Evolutionary conservation across 1,284 basidiomycete genomes (phyloP).

Genomic region (Apiotrichum laibachii): DNA sequence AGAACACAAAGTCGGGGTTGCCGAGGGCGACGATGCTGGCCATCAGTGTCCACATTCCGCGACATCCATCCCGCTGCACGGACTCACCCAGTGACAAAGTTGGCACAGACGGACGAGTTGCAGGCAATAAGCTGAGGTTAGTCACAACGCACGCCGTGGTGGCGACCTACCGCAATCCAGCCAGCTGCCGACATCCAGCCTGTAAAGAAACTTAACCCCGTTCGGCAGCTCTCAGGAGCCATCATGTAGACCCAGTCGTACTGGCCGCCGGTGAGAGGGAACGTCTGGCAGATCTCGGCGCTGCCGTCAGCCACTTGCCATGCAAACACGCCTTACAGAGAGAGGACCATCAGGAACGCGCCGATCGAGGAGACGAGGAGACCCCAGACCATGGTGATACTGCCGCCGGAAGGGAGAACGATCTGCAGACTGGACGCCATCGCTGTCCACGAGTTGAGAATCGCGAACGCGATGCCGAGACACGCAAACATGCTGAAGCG

Average conservation of each 20-base stretch:
- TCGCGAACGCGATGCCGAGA: constrained; percentile 22
- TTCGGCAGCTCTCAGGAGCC: constrained; percentile 24
- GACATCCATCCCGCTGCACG: constrained; percentile 17
- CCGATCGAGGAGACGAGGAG: constrained; percentile 36
- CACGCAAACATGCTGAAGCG: constrained; percentile 13
- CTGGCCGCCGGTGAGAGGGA: constrained; percentile 38
- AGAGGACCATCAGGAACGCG: constrained; percentile 30
- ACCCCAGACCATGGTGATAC: constrained; percentile 45
- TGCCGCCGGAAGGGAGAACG: constrained; percentile 41
- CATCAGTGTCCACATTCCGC: neutral
- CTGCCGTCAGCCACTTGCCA: neutral
- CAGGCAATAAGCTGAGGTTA: constrained; percentile 24
- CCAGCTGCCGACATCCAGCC: constrained; percentile 19
- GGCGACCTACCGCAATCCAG: constrained; percentile 21
- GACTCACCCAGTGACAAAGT: constrained; percentile 33
- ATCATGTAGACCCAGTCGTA: constrained; percentile 43
- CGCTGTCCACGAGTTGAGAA: constrained; percentile 20
- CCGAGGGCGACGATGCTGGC: constrained; percentile 38
- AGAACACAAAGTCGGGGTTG: constrained; percentile 40
- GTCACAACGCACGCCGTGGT: no score
- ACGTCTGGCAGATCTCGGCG: constrained; percentile 19
- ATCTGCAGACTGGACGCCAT: constrained; percentile 15
- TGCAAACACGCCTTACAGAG: constrained; percentile 19
- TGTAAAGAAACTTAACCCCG: constrained; percentile 28
- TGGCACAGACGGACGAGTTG: constrained; percentile 15